Conservation (phyloP, 768 basidiomycete species). For the Trametes sanguinea region DNA sequence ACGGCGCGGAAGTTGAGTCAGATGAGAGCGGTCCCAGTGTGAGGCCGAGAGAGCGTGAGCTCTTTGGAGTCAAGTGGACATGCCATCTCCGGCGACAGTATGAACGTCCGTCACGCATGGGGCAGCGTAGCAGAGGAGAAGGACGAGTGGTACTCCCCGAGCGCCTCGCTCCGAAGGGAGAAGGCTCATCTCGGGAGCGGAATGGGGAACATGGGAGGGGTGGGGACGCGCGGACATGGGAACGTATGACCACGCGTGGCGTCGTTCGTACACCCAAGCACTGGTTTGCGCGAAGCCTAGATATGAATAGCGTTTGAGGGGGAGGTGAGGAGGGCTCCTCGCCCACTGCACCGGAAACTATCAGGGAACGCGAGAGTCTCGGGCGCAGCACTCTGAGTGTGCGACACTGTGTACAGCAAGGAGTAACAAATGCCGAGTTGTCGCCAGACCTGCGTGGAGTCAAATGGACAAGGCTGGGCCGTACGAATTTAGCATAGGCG, state of each 20-base stretch:
- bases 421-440: neutral
- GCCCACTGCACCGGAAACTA: neutral
- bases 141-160: neutral
- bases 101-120: constrained; percentile 3
- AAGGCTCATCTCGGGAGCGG: constrained; percentile 6
- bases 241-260: constrained; percentile 4
- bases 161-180: constrained; percentile 4
- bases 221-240: constrained; percentile 2
- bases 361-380: constrained; percentile 12
- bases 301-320: constrained; percentile 7
- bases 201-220: neutral
- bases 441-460: neutral
- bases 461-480: too few species aligned
- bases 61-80: neutral
- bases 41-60: neutral
- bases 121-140: constrained; percentile 9
- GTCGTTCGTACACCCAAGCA: neutral
- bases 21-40: neutral
- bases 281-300: constrained; percentile 3
- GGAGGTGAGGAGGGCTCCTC: neutral
- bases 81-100: constrained; percentile 3
- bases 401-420: neutral
- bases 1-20: neutral
- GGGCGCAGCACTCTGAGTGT: constrained; percentile 8
- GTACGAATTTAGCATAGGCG: too few species aligned